phyloP scores from a whole-genome alignment of 306 rosid species.

The Leucaena leucocephala region DNA sequence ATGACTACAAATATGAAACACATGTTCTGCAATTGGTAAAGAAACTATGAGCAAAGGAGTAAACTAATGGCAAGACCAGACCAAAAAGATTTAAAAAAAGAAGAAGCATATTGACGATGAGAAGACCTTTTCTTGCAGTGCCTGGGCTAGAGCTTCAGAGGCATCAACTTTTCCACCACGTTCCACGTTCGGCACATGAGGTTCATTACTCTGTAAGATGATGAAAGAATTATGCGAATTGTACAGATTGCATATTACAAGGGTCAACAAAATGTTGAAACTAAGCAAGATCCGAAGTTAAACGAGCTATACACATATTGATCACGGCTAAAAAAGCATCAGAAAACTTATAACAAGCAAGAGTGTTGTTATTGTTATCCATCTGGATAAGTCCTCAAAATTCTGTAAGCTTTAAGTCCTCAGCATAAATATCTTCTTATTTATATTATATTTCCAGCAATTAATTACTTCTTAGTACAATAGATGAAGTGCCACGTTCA shows the following conservation, averaged over 20 bases:
- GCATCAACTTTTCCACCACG: slow-evolving; percentile 49
- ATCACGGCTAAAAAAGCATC: slow-evolving; percentile 22
- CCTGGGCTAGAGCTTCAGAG: slow-evolving; percentile 78
- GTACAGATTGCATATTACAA: slow-evolving; percentile 28
- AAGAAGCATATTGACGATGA: neutral
- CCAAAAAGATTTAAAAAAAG: neutral
- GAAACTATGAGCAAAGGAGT: slow-evolving; percentile 11
- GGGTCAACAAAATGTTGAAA: neutral
- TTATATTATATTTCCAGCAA: slow-evolving; percentile 19
- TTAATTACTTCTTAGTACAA: neutral
- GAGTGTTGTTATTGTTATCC: slow-evolving; percentile 6
- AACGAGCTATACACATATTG: slow-evolving; percentile 12
- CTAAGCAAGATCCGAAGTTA: slow-evolving; percentile 21
- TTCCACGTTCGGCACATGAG: slow-evolving; percentile 40
- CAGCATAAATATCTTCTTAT: slow-evolving; percentile 13
- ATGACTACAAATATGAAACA: slow-evolving; percentile 31
- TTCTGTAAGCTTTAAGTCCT: neutral
- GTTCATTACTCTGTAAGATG: slow-evolving; percentile 46
- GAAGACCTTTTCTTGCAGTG: slow-evolving; percentile 88
- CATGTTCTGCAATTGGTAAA: slow-evolving; percentile 19
- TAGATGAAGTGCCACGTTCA: neutral
- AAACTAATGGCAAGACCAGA: slow-evolving; percentile 17
- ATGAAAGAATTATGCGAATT: slow-evolving; percentile 23
- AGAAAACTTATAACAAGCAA: neutral
- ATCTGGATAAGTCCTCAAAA: slow-evolving; percentile 25